Evolutionary conservation across 345 rosid species (phyloP), one percentile per base, ranked within the genome.

Genomic region (Nephelium lappaceum): DNA sequence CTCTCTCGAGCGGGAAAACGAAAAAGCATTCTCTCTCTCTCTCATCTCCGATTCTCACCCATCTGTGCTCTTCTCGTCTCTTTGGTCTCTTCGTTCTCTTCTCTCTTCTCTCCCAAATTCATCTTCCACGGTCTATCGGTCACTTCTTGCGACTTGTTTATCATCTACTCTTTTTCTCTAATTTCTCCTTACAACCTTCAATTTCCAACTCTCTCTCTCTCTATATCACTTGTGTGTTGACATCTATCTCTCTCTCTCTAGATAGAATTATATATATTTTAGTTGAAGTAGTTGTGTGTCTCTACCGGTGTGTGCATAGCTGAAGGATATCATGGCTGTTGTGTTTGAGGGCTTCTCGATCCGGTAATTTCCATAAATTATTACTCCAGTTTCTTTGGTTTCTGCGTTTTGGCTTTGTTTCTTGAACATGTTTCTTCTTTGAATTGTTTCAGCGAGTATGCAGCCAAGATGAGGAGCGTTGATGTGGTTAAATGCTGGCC

Each of bases 401-500:
- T 66, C 39, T 11, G 11, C 18, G 67, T 53, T 16, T 77, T n/a
- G 39, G 57, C 19, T 72, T 61, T 63, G 9, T 11, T 45, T 73
- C 21, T 68, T 19, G 11, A 67, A 6, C 36, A 31, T 47, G 70
- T 77, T 42, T 57, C 24, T 31, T 67, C 1, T 12, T 65, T 58
- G 53, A 43, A 43, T 74, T 61, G 55, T 55, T 67, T 43, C 82
- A 91, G 93, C 3, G 92, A 88, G 82, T 91, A 86, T 67, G 77
- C 93, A 19, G 72, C 84, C 21, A 81, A 81, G 47, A 73, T 71
- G 80, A 87, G 95, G 81, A 80, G 51, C 84, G 84, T 80, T 49
- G 85, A 91, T 77, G 53, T 85, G 36, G 87, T 42, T 3, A 91
- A 90, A 83, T 85, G 92, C 81, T 88, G 92, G 88, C 95, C 95